These are phyloP conservation scores for Acanthamoeba healyi DNA, from an alignment of 208 protist species.

Conservation along the genomic window DNA sequence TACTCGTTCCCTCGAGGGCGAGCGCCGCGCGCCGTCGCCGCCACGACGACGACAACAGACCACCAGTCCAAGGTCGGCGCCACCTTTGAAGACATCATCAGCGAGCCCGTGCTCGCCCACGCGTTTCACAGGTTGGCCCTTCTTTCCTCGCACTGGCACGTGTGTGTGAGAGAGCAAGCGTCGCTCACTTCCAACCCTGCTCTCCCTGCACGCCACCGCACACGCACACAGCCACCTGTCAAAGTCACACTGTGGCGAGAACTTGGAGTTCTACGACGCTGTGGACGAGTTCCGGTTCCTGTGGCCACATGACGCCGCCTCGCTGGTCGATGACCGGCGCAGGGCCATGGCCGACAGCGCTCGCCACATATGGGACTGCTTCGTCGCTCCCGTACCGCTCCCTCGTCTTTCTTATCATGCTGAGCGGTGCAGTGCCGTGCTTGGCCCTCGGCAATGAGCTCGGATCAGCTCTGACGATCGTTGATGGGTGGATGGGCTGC, in stretches of 20 bases:
- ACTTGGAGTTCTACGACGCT: constrained; percentile 1
- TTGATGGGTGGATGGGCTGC: not conserved
- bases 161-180: not conserved
- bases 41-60: no score
- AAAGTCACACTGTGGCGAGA: constrained; percentile 7
- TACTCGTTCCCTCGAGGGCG: not conserved
- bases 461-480: no score
- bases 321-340: not conserved
- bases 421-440: no score
- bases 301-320: not conserved
- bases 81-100: not conserved
- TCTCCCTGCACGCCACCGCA: no score
- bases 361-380: not conserved
- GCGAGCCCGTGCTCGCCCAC: not conserved
- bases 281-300: not conserved
- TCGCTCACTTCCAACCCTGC: not conserved
- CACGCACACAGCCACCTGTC: not conserved
- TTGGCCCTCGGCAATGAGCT: no score
- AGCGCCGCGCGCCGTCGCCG: not conserved
- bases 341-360: not conserved
- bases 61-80: not conserved
- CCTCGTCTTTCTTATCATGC: not conserved
- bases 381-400: not conserved
- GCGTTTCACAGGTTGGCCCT: not conserved
- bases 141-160: not conserved